A percentile compares a stretch with the other conserved stretches of the same genome.
These are phyloP conservation scores for Spirogloea muscicola DNA, from an alignment of 139 green algal genomes.

Conservation along the genomic window DNA sequence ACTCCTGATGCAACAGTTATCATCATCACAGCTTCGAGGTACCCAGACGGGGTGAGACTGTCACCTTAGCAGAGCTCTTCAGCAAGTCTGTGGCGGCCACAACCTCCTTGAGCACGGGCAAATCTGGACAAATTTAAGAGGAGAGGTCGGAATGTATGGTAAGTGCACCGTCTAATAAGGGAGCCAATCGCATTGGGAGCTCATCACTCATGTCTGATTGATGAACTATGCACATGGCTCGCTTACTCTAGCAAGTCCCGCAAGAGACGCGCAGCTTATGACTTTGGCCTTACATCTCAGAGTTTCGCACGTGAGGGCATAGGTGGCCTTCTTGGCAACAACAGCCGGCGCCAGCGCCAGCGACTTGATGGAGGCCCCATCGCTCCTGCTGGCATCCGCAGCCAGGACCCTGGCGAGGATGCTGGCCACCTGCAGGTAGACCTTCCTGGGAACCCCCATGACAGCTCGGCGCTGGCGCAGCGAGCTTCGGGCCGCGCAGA, in stretches of 20 bases:
- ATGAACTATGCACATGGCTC: too few relatives aligned
- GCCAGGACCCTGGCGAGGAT: constrained; percentile 11
- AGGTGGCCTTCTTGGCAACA: constrained; percentile 77
- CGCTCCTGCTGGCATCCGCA: not conserved
- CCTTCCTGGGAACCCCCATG: not conserved
- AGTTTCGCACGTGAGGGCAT: constrained; percentile 81
- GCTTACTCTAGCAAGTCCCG: too few relatives aligned
- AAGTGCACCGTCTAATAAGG: too few relatives aligned
- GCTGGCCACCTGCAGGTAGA: constrained; percentile 26
- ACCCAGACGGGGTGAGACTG: too few relatives aligned
- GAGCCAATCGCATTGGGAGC: too few relatives aligned
- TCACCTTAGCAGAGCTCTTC: constrained; percentile 19
- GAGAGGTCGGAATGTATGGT: too few relatives aligned
- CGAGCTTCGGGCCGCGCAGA: too few relatives aligned
- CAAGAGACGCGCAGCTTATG: too few relatives aligned
- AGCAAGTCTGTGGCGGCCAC: constrained; percentile 51
- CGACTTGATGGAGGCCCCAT: constrained; percentile 57
- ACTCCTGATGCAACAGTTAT: too few relatives aligned
- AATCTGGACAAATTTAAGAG: constrained; percentile 35
- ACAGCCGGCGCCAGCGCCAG: constrained; percentile 75
- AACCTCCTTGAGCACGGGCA: constrained; percentile 60
- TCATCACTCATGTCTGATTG: too few relatives aligned
- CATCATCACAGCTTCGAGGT: too few relatives aligned
- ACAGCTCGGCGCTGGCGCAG: too few relatives aligned
- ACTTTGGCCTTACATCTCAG: constrained; percentile 77